phyloP scores from a whole-genome alignment of 148 eudicot genomes.

The Chenopodium suecicum region DNA sequence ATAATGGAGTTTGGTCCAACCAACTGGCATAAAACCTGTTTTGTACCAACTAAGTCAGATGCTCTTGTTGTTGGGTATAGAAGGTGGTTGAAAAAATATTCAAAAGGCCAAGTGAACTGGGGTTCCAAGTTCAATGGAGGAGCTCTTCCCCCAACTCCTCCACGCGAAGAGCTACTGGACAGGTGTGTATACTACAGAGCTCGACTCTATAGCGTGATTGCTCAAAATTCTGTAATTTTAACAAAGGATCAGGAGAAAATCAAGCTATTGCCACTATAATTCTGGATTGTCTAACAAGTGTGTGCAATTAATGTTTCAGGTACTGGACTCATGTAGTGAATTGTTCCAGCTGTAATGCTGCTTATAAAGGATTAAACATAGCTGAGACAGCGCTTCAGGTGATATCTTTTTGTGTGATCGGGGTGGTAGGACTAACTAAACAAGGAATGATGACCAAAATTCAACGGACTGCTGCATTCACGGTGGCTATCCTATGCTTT shows the following conservation, averaged over 20 bases:
- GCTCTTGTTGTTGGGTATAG: conserved; percentile 59
- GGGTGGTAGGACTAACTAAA: conserved; percentile 51
- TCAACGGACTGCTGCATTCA: conserved; percentile 26
- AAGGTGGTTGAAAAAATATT: conserved; percentile 74
- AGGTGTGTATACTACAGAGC: conserved; percentile 37
- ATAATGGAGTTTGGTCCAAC: conserved; percentile 54
- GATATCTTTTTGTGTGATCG: conserved; percentile 47
- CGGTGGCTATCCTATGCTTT: conserved; percentile 27
- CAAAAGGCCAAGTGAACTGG: conserved; percentile 67
- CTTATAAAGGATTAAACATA: conserved; percentile 53
- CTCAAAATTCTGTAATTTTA: background rate
- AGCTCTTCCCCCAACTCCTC: conserved; percentile 71
- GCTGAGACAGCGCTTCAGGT: conserved; percentile 53
- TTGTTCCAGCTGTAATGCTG: conserved; percentile 68
- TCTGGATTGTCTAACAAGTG: conserved; percentile 27
- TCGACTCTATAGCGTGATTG: background rate
- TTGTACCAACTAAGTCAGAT: conserved; percentile 79
- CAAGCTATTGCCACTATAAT: background rate
- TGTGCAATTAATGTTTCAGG: conserved; percentile 33
- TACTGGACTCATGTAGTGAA: conserved; percentile 79
- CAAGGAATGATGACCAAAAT: conserved; percentile 40
- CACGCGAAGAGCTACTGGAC: conserved; percentile 72
- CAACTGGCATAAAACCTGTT: conserved; percentile 83
- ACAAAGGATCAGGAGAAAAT: conserved; percentile 36
- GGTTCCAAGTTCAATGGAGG: conserved; percentile 46